Conservation (phyloP, 202 grass and related monocot species). For the Digitaria exilis region DNA sequence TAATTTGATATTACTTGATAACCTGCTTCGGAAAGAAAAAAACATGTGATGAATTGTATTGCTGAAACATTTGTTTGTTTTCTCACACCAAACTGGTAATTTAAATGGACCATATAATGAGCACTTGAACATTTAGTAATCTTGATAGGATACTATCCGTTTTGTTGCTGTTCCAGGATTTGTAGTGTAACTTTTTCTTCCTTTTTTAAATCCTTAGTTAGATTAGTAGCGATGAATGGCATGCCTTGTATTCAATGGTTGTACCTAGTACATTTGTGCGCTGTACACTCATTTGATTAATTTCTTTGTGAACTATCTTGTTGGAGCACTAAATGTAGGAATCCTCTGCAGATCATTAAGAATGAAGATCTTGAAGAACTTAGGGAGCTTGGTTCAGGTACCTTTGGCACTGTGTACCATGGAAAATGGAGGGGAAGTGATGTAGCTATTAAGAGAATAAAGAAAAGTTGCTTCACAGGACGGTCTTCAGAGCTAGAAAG, state of each 20-base stretch:
- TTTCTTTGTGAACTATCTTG: conserved; percentile 13
- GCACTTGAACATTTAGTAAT: not conserved
- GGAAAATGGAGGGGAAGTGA: conserved; percentile 99
- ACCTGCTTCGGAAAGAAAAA: no score
- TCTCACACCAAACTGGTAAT: no score
- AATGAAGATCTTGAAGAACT: conserved; percentile 97
- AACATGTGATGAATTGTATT: no score
- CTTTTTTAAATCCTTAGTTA: conserved; percentile 13
- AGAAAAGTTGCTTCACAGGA: conserved; percentile 93
- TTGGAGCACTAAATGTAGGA: conserved; percentile 18
- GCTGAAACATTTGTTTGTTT: no score
- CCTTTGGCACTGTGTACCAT: conserved; percentile 96
- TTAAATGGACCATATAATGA: no score
- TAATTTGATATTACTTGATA: no score
- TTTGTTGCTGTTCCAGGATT: not conserved
- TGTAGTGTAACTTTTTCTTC: not conserved
- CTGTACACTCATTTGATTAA: conserved; percentile 19
- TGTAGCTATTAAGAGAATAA: conserved; percentile 98
- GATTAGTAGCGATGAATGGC: not conserved
- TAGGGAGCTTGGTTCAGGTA: conserved; percentile 95
- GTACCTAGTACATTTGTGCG: not conserved
- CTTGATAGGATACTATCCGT: conserved; percentile 10
- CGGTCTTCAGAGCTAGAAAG: conserved; percentile 94
- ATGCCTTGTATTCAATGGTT: conserved; percentile 10
- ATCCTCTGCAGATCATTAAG: conserved; percentile 76